phyloP scores from a whole-genome alignment of 139 green algal genomes.

The Chlorella sp. region DNA sequence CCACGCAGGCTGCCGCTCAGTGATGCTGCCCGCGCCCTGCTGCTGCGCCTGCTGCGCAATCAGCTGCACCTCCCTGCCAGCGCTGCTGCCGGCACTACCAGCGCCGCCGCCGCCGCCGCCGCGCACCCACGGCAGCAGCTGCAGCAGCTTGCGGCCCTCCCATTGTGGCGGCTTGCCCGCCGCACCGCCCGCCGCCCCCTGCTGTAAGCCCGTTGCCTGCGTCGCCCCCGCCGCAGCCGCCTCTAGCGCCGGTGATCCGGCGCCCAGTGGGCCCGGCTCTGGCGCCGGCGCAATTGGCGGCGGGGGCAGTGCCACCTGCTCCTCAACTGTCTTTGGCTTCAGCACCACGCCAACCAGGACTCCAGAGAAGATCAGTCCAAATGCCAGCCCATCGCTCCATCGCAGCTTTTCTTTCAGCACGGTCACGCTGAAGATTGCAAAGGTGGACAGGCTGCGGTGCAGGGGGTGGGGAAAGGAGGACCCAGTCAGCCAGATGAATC shows the following conservation, averaged over 20 bases:
- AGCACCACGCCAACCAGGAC: neutral
- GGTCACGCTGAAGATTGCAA: conserved; percentile 8
- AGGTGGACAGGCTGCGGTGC: conserved; percentile 13
- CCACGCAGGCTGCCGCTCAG: neutral
- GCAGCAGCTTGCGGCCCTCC: conserved; percentile 12
- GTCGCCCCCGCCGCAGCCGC: neutral
- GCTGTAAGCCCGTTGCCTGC: neutral
- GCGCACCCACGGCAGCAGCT: neutral
- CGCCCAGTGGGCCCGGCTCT: neutral
- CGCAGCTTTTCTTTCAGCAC: conserved; percentile 37
- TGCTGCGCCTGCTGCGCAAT: neutral
- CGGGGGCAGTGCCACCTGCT: neutral
- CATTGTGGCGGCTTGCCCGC: neutral
- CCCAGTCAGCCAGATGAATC: no score
- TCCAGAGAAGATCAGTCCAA: conserved; percentile 18
- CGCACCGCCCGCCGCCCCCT: neutral
- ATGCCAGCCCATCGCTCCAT: conserved; percentile 1
- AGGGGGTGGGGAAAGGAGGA: neutral
- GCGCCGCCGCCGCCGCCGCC: neutral
- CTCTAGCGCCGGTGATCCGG: no score
- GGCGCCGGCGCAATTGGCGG: neutral
- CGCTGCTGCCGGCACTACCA: neutral
- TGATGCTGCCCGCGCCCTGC: neutral
- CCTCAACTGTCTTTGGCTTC: neutral
- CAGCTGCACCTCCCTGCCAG: neutral